phyloP scores from a whole-genome alignment of 139 green algal genomes.

The Tetradesmus lagerheimii region DNA sequence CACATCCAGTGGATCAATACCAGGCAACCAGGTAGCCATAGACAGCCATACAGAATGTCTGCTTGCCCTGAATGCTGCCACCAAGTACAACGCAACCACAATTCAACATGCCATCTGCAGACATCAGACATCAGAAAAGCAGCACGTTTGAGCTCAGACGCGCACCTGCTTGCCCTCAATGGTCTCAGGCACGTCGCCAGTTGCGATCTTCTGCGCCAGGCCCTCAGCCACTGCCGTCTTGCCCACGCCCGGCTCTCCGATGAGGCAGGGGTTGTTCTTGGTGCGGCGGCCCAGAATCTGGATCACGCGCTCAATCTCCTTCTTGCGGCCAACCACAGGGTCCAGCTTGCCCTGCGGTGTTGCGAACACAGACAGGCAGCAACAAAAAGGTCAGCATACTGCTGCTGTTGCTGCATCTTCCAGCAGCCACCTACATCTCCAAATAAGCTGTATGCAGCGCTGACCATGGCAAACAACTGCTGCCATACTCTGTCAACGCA shows the following conservation, averaged over 20 bases:
- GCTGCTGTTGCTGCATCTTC: too few relatives aligned
- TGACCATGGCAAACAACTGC: not conserved
- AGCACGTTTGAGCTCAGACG: too few relatives aligned
- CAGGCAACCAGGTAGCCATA: too few relatives aligned
- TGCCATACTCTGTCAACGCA: not conserved
- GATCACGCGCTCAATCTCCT: conserved; percentile 99
- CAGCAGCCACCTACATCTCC: too few relatives aligned
- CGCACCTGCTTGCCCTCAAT: conserved; percentile 98
- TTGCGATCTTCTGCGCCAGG: conserved; percentile 95
- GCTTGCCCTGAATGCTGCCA: too few relatives aligned
- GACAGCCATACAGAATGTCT: too few relatives aligned
- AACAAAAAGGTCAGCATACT: not conserved
- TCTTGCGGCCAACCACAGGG: conserved; percentile 94
- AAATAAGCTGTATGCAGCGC: too few relatives aligned
- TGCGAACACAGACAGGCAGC: not conserved
- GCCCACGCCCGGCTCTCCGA: conserved; percentile 96
- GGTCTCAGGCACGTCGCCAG: conserved; percentile 97
- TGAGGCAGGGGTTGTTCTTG: conserved; percentile 99
- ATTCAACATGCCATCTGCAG: too few relatives aligned
- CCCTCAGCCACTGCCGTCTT: conserved; percentile 99
- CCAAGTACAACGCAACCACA: too few relatives aligned
- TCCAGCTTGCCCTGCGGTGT: conserved; percentile 95
- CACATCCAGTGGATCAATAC: too few relatives aligned
- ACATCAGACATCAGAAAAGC: not conserved
- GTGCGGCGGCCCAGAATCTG: conserved; percentile 98